Percentiles rank a stretch among this genome's conserved stretches.
These are phyloP conservation scores for Penicillium brasilianum DNA, from an alignment of 2,329 filamentous ascomycete genomes.

Conservation along the genomic window DNA sequence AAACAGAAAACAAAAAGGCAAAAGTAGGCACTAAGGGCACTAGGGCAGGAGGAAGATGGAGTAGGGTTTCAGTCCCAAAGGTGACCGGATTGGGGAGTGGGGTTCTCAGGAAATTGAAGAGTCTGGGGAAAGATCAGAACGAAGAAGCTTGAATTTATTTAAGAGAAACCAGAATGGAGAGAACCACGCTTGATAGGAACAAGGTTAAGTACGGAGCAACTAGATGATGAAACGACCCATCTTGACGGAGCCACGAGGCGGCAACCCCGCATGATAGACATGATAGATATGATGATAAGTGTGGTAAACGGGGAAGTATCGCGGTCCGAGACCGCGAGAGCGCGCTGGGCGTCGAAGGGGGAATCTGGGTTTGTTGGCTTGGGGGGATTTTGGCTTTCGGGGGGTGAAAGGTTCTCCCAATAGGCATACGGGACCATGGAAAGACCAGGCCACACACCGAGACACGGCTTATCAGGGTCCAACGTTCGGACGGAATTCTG, in stretches of 20 bases:
- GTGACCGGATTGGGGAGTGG: not conserved
- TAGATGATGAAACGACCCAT: not conserved
- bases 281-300: constrained; percentile 10
- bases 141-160: constrained; percentile 9
- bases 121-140: constrained; percentile 7
- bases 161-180: not conserved
- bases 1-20: not conserved
- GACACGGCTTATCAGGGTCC: constrained; percentile 19
- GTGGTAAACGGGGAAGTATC: constrained; percentile 13
- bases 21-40: not conserved
- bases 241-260: not conserved
- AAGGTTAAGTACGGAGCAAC: not conserved
- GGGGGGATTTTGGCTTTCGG: not conserved
- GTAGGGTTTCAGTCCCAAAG: not conserved
- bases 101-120: not conserved
- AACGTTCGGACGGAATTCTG: not conserved
- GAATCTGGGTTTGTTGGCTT: not conserved
- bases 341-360: constrained; percentile 8
- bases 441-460: constrained; percentile 1
- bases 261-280: constrained; percentile 25
- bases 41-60: not conserved
- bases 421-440: not conserved
- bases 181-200: not conserved
- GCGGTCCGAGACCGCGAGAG: constrained; percentile 33
- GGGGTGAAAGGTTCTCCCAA: constrained; percentile 5